These are phyloP conservation scores for Ceratobasidium sp. DNA, from an alignment of 1,284 basidiomycete genomes.

Conservation along the genomic window DNA sequence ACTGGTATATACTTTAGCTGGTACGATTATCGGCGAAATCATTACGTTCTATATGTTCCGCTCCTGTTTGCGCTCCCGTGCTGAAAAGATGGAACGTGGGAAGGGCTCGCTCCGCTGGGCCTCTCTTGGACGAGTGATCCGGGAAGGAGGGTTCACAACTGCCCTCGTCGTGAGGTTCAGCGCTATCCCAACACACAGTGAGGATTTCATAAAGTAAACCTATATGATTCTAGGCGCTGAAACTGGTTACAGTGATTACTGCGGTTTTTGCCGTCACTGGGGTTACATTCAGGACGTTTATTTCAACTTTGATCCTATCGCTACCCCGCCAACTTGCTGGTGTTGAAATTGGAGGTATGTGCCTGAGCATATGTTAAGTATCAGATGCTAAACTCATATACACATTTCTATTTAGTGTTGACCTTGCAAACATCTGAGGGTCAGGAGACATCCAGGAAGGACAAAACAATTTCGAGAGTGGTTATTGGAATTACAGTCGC, in stretches of 20 bases:
- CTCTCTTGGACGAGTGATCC: constrained; percentile 35
- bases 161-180: constrained; percentile 29
- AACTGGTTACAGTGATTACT: neutral
- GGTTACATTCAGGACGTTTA: constrained; percentile 16
- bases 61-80: constrained; percentile 35
- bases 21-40: constrained; percentile 28
- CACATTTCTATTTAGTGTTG: too few relatives aligned
- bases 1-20: constrained; percentile 1
- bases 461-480: constrained; percentile 19
- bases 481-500: constrained; percentile 21
- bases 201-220: neutral
- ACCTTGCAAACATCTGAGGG: constrained; percentile 25
- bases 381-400: neutral
- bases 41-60: constrained; percentile 39
- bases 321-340: constrained; percentile 39
- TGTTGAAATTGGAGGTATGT: constrained; percentile 37
- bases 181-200: constrained; percentile 39
- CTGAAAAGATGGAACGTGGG: constrained; percentile 29
- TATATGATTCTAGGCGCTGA: neutral
- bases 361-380: neutral
- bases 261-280: constrained; percentile 29
- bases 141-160: constrained; percentile 33
- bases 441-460: neutral
- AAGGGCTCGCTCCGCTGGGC: constrained; percentile 22
- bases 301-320: constrained; percentile 24